A percentile compares a stretch with the other conserved stretches of the same genome.
phyloP scores from a whole-genome alignment of 257 asterid genomes.

The Scutellaria barbata region DNA sequence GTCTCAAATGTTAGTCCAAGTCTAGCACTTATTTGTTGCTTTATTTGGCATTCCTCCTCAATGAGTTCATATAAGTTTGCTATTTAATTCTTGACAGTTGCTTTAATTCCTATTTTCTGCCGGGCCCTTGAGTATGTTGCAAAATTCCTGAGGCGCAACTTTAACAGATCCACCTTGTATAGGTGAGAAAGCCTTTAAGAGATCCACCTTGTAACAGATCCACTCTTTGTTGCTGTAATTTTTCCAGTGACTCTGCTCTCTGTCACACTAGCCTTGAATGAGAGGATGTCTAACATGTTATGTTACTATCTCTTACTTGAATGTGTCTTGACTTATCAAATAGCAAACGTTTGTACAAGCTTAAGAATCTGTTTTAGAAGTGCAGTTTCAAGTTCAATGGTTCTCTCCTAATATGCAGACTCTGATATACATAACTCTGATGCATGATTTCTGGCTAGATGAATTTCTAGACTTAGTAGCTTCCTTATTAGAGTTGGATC shows the following conservation, averaged over 20 bases:
- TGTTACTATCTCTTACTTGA: conserved; percentile 1
- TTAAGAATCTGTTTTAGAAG: too few species aligned
- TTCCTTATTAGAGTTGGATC: conserved; percentile 5
- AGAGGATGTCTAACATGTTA: conserved; percentile 5
- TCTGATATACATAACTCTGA: too few species aligned
- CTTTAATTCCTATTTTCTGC: conserved; percentile 80
- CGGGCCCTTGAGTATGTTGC: conserved; percentile 76
- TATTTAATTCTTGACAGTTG: conserved; percentile 63
- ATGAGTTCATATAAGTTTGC: conserved; percentile 13
- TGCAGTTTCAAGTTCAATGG: too few species aligned
- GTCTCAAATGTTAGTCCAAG: conserved; percentile 74
- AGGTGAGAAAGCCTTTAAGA: conserved; percentile 53
- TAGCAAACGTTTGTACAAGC: not conserved
- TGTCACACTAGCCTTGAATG: conserved; percentile 12
- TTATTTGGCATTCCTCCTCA: conserved; percentile 11
- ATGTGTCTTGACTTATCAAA: conserved; percentile 5
- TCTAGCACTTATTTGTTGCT: conserved; percentile 26
- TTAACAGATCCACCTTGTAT: conserved; percentile 75
- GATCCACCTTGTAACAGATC: too few species aligned
- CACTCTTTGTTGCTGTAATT: conserved; percentile 10
- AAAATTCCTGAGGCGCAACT: conserved; percentile 77
- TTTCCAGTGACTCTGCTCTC: not conserved
- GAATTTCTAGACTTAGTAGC: too few species aligned
- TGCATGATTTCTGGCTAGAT: too few species aligned
- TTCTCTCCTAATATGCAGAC: too few species aligned